These are phyloP conservation scores for Canna indica DNA, from an alignment of 176 grass and related monocot genomes.

Conservation along the genomic window DNA sequence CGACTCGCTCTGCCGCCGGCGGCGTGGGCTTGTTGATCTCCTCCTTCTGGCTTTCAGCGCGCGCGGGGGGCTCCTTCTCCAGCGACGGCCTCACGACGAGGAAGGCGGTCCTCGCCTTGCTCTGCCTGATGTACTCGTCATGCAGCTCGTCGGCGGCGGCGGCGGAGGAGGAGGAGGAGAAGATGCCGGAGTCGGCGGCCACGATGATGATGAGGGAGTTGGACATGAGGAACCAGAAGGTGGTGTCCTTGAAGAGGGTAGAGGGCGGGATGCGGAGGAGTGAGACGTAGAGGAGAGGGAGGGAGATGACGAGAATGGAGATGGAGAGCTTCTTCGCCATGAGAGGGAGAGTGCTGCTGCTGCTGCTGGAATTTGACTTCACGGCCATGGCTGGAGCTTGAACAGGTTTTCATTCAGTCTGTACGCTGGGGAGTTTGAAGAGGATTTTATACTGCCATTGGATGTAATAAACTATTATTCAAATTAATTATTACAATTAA, in stretches of 20 bases:
- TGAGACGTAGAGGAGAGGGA: slow-evolving; percentile 81
- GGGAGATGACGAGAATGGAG: slow-evolving; percentile 61
- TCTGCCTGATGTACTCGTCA: slow-evolving; percentile 7
- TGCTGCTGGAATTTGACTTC: slow-evolving; percentile 13
- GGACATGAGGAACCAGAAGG: slow-evolving; percentile 99
- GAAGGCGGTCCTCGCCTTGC: background rate
- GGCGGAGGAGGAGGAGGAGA: slow-evolving; percentile 20
- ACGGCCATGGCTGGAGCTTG: background rate
- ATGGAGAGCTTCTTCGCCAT: slow-evolving; percentile 49
- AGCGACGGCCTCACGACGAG: background rate
- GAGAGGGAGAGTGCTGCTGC: background rate
- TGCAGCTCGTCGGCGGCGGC: background rate
- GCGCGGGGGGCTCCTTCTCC: background rate
- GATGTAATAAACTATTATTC: background rate
- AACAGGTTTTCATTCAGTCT: background rate
- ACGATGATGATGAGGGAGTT: slow-evolving; percentile 93
- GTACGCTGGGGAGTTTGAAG: background rate
- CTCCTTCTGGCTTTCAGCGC: background rate
- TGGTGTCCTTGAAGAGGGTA: slow-evolving; percentile 72
- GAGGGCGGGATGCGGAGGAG: slow-evolving; percentile 69
- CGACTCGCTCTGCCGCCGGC: too few species aligned
- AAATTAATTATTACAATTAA: too few species aligned
- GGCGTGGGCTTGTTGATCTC: too few species aligned
- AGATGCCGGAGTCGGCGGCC: slow-evolving; percentile 60
- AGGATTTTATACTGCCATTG: background rate